Percentiles rank a stretch among this genome's conserved stretches.
Conservation (phyloP, 164 flowering plant species). For the Vitis cinerea region DNA sequence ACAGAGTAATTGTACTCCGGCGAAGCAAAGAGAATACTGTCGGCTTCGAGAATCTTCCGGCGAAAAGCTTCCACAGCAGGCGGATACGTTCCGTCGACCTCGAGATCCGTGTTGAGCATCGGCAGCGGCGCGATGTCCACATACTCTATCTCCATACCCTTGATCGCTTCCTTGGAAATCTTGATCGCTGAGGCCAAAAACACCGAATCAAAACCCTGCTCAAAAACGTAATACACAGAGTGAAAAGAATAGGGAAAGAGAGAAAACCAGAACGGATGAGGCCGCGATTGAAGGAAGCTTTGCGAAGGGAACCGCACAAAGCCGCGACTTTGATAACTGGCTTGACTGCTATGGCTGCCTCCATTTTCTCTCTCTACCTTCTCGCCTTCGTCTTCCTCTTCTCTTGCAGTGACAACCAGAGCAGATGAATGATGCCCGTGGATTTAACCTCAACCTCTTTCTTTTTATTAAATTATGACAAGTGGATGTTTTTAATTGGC, state of each 20-base stretch:
- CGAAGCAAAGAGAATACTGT: slow-evolving; percentile 54
- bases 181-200: slow-evolving; percentile 37
- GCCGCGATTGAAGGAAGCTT: slow-evolving; percentile 70
- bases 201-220: too few species aligned
- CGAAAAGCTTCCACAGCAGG: slow-evolving; percentile 62
- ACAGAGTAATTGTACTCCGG: slow-evolving; percentile 73
- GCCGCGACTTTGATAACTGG: slow-evolving; percentile 67
- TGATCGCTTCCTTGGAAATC: slow-evolving; percentile 36
- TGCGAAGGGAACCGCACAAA: slow-evolving; percentile 80
- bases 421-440: too few species aligned
- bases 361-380: neutral
- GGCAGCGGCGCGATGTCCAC: slow-evolving; percentile 55
- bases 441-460: too few species aligned
- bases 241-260: neutral
- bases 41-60: slow-evolving; percentile 48
- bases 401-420: too few species aligned
- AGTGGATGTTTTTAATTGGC: too few species aligned
- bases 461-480: too few species aligned
- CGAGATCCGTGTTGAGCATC: slow-evolving; percentile 68
- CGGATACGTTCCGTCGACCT: slow-evolving; percentile 54
- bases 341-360: slow-evolving; percentile 10
- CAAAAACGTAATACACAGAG: too few species aligned
- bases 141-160: slow-evolving; percentile 52
- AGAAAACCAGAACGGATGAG: slow-evolving; percentile 67
- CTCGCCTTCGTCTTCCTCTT: too few species aligned